These are phyloP conservation scores for Trametes polyzona DNA, from an alignment of 1,284 basidiomycete species.

Conservation along the genomic window DNA sequence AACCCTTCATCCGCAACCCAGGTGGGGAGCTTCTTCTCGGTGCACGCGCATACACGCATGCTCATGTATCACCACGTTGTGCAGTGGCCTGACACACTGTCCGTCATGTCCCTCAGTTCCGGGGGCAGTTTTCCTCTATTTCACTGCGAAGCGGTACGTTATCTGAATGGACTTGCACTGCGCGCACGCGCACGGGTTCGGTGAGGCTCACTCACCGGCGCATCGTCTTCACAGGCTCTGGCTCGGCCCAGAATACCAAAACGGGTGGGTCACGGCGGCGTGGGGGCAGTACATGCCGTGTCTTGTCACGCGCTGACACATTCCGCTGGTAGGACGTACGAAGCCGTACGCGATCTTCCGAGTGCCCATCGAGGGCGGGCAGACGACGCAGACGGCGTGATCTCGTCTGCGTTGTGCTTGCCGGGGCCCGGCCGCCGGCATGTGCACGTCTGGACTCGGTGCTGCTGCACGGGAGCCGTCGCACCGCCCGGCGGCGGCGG, in stretches of 20 bases:
- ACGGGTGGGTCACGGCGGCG: constrained; percentile 20
- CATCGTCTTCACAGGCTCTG: constrained; percentile 17
- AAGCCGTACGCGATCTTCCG: constrained; percentile 15
- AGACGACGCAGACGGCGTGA: not conserved
- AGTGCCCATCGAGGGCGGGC: constrained; percentile 9
- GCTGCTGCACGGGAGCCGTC: too few species aligned
- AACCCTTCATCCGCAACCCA: constrained; percentile 35
- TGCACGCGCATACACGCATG: not conserved
- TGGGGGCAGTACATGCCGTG: not conserved
- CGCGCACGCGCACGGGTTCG: too few species aligned
- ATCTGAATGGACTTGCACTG: not conserved
- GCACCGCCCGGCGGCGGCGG: too few species aligned
- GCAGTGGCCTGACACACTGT: constrained; percentile 28
- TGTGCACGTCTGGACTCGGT: too few species aligned
- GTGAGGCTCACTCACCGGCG: constrained; percentile 1
- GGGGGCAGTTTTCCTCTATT: constrained; percentile 24
- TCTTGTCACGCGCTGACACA: not conserved
- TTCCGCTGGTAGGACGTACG: constrained; percentile 5
- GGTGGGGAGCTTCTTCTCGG: not conserved
- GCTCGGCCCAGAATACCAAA: constrained; percentile 26
- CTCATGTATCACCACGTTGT: not conserved
- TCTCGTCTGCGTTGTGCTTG: not conserved
- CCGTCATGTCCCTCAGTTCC: constrained; percentile 18
- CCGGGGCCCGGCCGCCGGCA: not conserved
- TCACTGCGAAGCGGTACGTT: constrained; percentile 27